Percentiles rank a stretch among this genome's conserved stretches.
Evolutionary conservation across 495 filamentous ascomycete genomes (phyloP).

Genomic region (Penicillium cataractarum): DNA sequence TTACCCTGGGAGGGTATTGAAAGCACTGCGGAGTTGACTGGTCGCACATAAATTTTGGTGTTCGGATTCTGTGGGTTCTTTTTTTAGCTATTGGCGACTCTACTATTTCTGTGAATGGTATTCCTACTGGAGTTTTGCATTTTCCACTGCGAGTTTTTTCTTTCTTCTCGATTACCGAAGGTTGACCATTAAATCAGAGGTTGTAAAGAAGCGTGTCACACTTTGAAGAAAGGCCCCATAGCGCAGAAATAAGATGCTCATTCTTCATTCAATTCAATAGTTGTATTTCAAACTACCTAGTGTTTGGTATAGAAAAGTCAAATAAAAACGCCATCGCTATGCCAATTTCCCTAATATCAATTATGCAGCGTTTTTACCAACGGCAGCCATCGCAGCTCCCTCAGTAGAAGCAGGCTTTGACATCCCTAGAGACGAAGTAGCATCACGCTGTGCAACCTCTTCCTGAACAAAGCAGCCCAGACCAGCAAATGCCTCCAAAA

Average conservation of each 20-base stretch:
- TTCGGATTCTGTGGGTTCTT: background rate
- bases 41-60: slow-evolving; percentile 23
- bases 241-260: background rate
- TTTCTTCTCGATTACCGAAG: background rate
- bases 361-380: slow-evolving; percentile 6
- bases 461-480: slow-evolving; percentile 83
- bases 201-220: no score
- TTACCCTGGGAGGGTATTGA: slow-evolving; percentile 59
- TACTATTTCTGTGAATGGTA: slow-evolving; percentile 6
- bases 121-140: background rate
- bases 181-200: background rate
- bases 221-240: background rate
- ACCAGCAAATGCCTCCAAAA: slow-evolving; percentile 90
- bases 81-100: background rate
- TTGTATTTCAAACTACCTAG: background rate
- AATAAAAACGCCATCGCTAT: slow-evolving; percentile 57
- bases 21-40: slow-evolving; percentile 53
- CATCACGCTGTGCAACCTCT: slow-evolving; percentile 60
- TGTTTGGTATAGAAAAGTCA: background rate
- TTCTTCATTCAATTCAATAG: background rate
- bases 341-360: slow-evolving; percentile 20
- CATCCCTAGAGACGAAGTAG: slow-evolving; percentile 17
- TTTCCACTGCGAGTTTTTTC: background rate
- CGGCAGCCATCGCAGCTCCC: slow-evolving; percentile 38
- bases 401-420: slow-evolving; percentile 34